Evolutionary conservation across 805 yeast species (phyloP), one percentile per base, ranked within the genome.

Genomic region (Pichia ethanolica): DNA sequence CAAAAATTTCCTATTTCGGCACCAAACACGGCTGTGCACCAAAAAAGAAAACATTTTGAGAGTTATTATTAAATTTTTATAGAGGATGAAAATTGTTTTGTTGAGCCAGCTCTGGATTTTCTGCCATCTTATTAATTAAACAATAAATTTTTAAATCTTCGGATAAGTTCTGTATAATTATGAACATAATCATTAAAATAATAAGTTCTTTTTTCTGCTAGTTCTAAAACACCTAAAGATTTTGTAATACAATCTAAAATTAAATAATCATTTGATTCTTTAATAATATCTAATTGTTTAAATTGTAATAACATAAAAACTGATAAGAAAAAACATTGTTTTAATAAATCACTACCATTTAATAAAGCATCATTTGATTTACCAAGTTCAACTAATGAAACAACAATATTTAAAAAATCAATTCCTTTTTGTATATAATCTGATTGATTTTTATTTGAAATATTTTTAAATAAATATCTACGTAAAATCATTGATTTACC

Each of bases 401-500:
- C 20, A 26, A 26, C 35, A 26, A 14, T 39, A 11, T 32, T 25
- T 4, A 46, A 46, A 26, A 42, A 43, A 9, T 46, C 44, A 12
- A 37, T 11, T 27, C 49, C 35, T 14, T 12, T 50, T 28, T 46
- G 38, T 4, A 10, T 30, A 27, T 35, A 45, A 11, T 46, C 44
- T 25, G 27, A 7, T 43, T 44, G 49, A 28, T 32, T 39, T 26
- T 46, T 49, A n/a, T n/a, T 10, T n/a, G 10, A 26, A 6, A 40
- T 33, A 35, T 51, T 46, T 43, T 53, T 53, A 26, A 59, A 46
- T 10, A 59, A 50, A 14, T 45, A 56, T 38, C 66, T 48, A 36
- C 65, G 52, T 33, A 55, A 55, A 8, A 62, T 46, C 65, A 62
- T 61, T 42, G 58, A 9, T 45, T 53, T 55, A 7, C 58, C 44